Base-by-base conservation (phyloP, 2,329 filamentous ascomycete genomes). In the Parastagonospora avenae region DNA sequence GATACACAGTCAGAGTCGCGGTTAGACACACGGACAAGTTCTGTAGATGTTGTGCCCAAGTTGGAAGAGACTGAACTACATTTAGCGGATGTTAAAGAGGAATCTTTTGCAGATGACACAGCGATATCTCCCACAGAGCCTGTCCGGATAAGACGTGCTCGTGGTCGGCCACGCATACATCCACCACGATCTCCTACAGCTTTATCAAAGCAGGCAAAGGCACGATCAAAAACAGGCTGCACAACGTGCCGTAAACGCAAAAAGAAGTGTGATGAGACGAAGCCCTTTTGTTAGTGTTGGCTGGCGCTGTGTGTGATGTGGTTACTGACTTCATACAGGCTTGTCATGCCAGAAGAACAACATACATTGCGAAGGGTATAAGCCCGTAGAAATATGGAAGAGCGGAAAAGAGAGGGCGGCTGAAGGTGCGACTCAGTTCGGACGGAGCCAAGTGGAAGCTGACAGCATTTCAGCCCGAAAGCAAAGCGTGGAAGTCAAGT, bases 291-390 rank as follows among this genome's bases (percentile, higher is more conserved):
- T 77, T 70, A 60, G 46, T 60, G 46, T 36, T 42, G 33, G 27
- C 8, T 12, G 6, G 11, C 10, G n/a, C 32, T 19, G 4, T 37
- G 7, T 42, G 11, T 31, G 24, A 15, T 9, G 33, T 24, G 19
- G 19, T 24, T 24, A 41, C 68, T 75, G 54, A 74, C 46, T 47
- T 59, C 50, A 41, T 50, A 42, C 55, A 91, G 88, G 90, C 63
- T 81, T 91, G 73, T 95, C 95, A 65, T 96, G 92, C 68, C 88
- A 94, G 75, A 96, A 96, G 80, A 96, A 96, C 71, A 91, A 91
- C 8, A 90, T 96, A 10, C 85, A 92, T 10, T 96, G 92, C 69
- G 91, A 96, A 74, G 92, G 92, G 10, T 96, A 96, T 68, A 90
- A 90, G 43, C 88, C 91, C 55, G 91, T 91, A 70, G 88, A 90